Conservation (phyloP, 345 rosid genomes). For the Syzygium jambos region DNA sequence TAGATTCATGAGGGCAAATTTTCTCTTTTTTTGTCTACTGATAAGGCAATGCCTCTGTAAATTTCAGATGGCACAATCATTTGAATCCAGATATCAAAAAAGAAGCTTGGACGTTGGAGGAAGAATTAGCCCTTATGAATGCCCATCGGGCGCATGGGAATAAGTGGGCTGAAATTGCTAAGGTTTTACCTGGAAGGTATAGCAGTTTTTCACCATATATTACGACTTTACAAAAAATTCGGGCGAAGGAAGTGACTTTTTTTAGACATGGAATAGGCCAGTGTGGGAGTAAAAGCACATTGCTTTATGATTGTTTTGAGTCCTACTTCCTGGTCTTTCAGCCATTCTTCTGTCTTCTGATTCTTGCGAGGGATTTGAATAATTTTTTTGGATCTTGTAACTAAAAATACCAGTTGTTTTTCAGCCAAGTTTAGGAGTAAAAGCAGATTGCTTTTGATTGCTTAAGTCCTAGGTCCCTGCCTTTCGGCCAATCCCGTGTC, state of each 20-base stretch:
- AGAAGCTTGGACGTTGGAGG: slow-evolving; percentile 91
- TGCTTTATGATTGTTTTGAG: not conserved
- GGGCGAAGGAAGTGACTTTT: not conserved
- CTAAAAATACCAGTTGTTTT: not conserved
- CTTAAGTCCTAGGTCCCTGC: not conserved
- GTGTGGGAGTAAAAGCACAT: not conserved
- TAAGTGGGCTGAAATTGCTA: slow-evolving; percentile 99
- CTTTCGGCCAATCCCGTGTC: not conserved
- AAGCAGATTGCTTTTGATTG: not conserved
- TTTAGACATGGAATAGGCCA: not conserved
- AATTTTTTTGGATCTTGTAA: not conserved
- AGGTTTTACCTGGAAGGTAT: slow-evolving; percentile 96
- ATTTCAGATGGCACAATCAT: slow-evolving; percentile 97
- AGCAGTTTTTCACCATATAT: not conserved
- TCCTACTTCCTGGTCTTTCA: not conserved
- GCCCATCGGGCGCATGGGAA: slow-evolving; percentile 76
- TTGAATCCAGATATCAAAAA: slow-evolving; percentile 91
- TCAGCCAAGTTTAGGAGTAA: not conserved
- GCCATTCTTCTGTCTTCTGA: not conserved
- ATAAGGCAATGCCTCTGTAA: not conserved
- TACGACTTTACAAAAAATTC: not conserved
- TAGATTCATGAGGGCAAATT: not conserved
- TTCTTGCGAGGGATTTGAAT: not conserved
- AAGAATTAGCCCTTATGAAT: slow-evolving; percentile 74
- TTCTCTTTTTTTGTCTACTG: not conserved